These are phyloP conservation scores for Helotiales sp. DNA, from an alignment of 2,329 filamentous ascomycete species.

Conservation along the genomic window DNA sequence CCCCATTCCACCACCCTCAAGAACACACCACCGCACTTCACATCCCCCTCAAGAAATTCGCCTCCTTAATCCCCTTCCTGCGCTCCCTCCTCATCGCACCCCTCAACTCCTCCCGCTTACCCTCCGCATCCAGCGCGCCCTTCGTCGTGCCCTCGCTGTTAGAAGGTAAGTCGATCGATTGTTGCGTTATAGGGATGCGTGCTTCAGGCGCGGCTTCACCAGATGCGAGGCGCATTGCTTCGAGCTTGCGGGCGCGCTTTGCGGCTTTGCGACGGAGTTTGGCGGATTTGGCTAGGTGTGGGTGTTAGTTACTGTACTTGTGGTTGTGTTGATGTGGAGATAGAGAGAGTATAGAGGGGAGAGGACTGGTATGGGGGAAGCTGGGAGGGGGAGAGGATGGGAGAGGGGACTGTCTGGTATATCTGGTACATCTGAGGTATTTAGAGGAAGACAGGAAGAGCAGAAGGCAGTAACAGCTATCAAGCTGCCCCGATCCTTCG, in stretches of 20 bases:
- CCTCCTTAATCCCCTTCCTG: constrained; percentile 79
- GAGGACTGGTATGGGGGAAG: not conserved
- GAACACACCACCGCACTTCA: constrained; percentile 22
- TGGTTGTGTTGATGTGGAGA: not conserved
- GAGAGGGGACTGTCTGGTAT: not conserved
- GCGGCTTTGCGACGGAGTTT: constrained; percentile 76
- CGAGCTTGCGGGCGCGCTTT: constrained; percentile 62
- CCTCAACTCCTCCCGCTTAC: constrained; percentile 65
- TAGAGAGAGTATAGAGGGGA: not conserved
- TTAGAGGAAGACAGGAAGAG: no score
- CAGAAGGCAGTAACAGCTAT: no score
- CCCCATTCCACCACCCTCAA: not conserved
- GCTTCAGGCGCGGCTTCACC: constrained; percentile 67
- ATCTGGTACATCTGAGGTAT: no score
- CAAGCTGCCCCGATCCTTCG: no score
- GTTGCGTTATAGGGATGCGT: constrained; percentile 77
- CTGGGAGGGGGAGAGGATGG: not conserved
- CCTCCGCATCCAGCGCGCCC: constrained; percentile 51
- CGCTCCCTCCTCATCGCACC: constrained; percentile 76
- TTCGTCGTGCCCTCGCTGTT: constrained; percentile 41
- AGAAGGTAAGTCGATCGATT: constrained; percentile 74
- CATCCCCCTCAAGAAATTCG: constrained; percentile 85
- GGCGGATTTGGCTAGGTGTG: constrained; percentile 74
- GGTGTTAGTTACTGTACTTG: not conserved
- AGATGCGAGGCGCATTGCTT: constrained; percentile 65